Base-by-base conservation (phyloP, 306 rosid genomes). In the Elaeagnus macrophylla region DNA sequence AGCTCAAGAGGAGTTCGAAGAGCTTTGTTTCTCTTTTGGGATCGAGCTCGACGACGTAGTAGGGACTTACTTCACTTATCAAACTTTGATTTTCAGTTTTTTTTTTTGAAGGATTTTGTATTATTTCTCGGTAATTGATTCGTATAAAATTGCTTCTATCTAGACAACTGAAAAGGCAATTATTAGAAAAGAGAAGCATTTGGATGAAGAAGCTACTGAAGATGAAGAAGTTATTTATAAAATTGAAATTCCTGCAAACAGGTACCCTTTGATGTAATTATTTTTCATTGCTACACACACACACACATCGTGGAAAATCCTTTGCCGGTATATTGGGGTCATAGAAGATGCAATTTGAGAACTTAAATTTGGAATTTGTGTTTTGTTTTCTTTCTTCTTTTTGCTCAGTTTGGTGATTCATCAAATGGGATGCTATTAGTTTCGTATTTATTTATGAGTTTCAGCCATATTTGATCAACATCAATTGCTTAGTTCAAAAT, bases 31-130 rank as follows among this genome's bases (percentile, higher is more conserved):
- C 83, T 67, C 81, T 37, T 89, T 86, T 37, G 97, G 97, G 13
- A 86, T 89, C 53, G 95, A 89, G 76, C 95, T 89, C 1, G 97
- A 89, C 18, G 97, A 89, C 45, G 94, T 89, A 4, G 97, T 89
- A 74, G 71, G 94, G 3, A 14, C 16, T 75, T 10, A 5, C 15
- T 12, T 14, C 18, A 25, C 7, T 39, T 53, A 6, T 12, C 19
- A 17, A 46, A 14, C 37, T 12, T 1, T 14, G 10, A 12, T 36
- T 40, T 16, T 32, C 20, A n/a, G 1, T 12, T 40, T 19, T 9
- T 14, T 6, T 12, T 40, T 19, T 9, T 14, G n/a, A 2, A 14
- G 5, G 8, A 47, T 12, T 42, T 47, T 8, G 1, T 6, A 9
- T 12, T n/a, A 45, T 2, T 7, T 7, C 38, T n/a, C n/a, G 25